These are phyloP conservation scores for Beauveria medogensis DNA, from an alignment of 2,329 filamentous ascomycete species.

Conservation along the genomic window DNA sequence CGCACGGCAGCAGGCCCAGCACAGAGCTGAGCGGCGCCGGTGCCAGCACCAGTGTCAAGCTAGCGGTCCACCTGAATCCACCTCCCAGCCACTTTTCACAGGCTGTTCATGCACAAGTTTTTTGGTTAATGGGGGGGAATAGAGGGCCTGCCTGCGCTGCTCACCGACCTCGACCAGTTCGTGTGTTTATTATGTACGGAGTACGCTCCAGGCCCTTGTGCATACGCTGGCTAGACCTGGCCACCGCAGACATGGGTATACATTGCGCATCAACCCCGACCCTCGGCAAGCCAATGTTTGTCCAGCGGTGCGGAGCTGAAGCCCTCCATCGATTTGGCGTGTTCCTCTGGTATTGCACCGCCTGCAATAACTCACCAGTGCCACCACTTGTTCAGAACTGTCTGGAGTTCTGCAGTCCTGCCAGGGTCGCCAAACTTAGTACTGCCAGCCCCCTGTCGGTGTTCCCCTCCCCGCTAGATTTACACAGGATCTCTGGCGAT, in stretches of 20 bases:
- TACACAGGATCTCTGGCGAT: slow-evolving; percentile 12
- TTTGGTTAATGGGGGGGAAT: slow-evolving; percentile 2
- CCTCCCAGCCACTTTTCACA: slow-evolving; percentile 10
- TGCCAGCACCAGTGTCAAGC: slow-evolving; percentile 3
- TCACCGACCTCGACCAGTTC: slow-evolving; percentile 11
- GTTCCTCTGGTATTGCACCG: not conserved
- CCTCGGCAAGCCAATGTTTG: not conserved
- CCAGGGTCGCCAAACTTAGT: not conserved
- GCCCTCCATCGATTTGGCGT: not conserved
- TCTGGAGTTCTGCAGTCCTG: not conserved
- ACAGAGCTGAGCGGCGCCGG: not conserved
- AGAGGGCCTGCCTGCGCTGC: not conserved
- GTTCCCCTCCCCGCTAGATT: slow-evolving; percentile 7
- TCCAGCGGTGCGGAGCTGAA: not conserved
- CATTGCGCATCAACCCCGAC: slow-evolving; percentile 3
- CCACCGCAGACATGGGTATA: slow-evolving; percentile 4
- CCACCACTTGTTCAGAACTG: not conserved
- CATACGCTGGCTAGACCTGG: not conserved
- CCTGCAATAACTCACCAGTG: not conserved
- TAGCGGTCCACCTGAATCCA: slow-evolving; percentile 9
- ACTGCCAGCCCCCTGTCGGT: not conserved
- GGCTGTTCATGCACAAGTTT: slow-evolving; percentile 9
- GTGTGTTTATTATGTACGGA: not conserved
- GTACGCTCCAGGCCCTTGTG: not conserved
- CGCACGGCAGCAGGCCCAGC: not conserved